Evolutionary conservation across 2,329 filamentous ascomycete species (phyloP).

Genomic region (Apiospora arundinis): DNA sequence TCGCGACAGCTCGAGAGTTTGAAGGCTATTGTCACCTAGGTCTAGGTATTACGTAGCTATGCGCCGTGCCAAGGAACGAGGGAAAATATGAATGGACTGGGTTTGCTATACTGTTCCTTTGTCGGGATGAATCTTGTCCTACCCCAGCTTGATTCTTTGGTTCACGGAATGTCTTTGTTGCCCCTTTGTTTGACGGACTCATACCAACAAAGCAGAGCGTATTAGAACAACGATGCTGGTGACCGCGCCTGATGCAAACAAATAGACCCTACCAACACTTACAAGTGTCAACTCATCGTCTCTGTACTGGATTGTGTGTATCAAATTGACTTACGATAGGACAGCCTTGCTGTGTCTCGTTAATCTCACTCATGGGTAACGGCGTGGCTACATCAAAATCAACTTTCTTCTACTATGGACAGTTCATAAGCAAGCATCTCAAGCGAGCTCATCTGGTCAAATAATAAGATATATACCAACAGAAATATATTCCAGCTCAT

Average conservation of each 20-base stretch:
- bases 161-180: not conserved
- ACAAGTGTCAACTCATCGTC: not conserved
- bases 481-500: not conserved
- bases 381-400: not conserved
- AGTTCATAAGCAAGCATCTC: not conserved
- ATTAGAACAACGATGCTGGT: not conserved
- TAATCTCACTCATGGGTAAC: not conserved
- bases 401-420: not conserved
- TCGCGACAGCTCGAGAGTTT: not conserved
- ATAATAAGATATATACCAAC: not conserved
- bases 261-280: not conserved
- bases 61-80: not conserved
- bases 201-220: not conserved
- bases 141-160: not conserved
- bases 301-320: not conserved
- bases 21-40: not conserved
- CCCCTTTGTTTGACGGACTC: not conserved
- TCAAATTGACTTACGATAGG: not conserved
- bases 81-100: not conserved
- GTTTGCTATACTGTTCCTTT: not conserved
- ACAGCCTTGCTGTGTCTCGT: not conserved
- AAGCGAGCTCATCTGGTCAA: not conserved
- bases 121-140: not conserved
- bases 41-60: not conserved
- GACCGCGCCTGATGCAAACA: not conserved